A percentile compares a stretch with the other conserved stretches of the same genome.
Evolutionary conservation across 352 stramenopile genomes (phyloP).

Genomic region (Phytophthora citricola): DNA sequence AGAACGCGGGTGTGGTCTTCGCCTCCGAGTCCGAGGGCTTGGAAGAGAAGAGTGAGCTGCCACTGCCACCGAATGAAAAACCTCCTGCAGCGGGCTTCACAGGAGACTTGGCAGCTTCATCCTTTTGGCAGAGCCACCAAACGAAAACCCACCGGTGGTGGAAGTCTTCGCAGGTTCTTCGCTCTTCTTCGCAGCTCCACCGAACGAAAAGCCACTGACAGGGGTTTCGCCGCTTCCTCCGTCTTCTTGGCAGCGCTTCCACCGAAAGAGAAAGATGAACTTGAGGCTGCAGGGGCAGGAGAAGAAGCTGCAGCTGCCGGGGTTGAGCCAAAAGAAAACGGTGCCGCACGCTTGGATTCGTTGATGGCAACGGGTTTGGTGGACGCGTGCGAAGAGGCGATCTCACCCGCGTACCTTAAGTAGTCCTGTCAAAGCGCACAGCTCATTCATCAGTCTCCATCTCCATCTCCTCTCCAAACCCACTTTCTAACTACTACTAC

Average conservation of each 20-base stretch:
- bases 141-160: slow-evolving; percentile 21
- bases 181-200: slow-evolving; percentile 24
- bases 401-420: slow-evolving; percentile 64
- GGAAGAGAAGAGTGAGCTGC: slow-evolving; percentile 52
- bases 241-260: slow-evolving; percentile 19
- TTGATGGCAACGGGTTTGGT: slow-evolving; percentile 64
- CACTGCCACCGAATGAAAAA: slow-evolving; percentile 32
- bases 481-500: background rate
- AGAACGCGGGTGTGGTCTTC: slow-evolving; percentile 53
- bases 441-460: slow-evolving; percentile 1
- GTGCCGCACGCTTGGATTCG: slow-evolving; percentile 31
- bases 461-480: background rate
- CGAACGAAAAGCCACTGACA: slow-evolving; percentile 26
- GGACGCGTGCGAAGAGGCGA: slow-evolving; percentile 66
- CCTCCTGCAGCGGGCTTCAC: slow-evolving; percentile 15
- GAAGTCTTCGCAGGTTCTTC: slow-evolving; percentile 16
- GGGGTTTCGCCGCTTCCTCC: slow-evolving; percentile 12
- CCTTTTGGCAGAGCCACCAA: slow-evolving; percentile 32
- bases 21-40: slow-evolving; percentile 29
- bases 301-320: slow-evolving; percentile 19
- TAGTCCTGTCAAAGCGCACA: slow-evolving; percentile 66
- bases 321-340: slow-evolving; percentile 34
- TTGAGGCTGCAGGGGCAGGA: slow-evolving; percentile 18
- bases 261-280: slow-evolving; percentile 44
- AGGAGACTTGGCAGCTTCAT: slow-evolving; percentile 19